Base-by-base conservation (phyloP, 371 early-diverging fungal genomes). In the Funneliformis caledonium region DNA sequence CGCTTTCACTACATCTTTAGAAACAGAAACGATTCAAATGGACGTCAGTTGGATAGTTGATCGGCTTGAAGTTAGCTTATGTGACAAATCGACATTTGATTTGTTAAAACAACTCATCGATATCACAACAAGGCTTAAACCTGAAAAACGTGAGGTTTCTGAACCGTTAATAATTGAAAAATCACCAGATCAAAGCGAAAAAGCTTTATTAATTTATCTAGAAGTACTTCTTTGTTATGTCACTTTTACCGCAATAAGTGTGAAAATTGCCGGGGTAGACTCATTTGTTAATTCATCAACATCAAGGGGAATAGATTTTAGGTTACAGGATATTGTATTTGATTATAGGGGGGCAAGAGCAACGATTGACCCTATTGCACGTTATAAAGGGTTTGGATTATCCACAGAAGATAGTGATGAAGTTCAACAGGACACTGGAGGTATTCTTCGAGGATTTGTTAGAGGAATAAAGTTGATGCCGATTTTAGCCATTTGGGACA, bases 301-400 rank as follows among this genome's bases (percentile, higher is more conserved):
- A 26, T 78, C 78, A n/a, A 67, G 78, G 31, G 78, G 78, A 10
- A 26, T 78, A 31, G 68, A 78, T 37, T 45, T 68, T 47, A 22
- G 69, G 8, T 31, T 78, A 37, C 52, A 67, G 42, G 67, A 43
- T 8, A 68, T 78, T 22, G 42, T 43, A 33, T 48, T 78, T 22
- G 69, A 78, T 10, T 78, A 52, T 68, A 67, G 52, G 22, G 78
- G 78, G 33, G 16, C 69, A 31, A 65, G 78, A 68, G 69, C n/a
- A 22, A 52, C 65, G 12, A 64, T 78, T 52, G 78, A 78, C 56
- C 78, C 78, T 5, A 78, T 37, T 8, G 26, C n/a, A 43, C 8
- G 42, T 16, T 68, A 56, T 69, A 48, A 78, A 16, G 78, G 68
- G 6, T 56, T 78, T 78, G 68, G 69, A 31, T n/a, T 78, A 16